A percentile compares a stretch with the other conserved stretches of the same genome.
phyloP scores from a whole-genome alignment of 331 rosid species.

The Quercus tomentella region DNA sequence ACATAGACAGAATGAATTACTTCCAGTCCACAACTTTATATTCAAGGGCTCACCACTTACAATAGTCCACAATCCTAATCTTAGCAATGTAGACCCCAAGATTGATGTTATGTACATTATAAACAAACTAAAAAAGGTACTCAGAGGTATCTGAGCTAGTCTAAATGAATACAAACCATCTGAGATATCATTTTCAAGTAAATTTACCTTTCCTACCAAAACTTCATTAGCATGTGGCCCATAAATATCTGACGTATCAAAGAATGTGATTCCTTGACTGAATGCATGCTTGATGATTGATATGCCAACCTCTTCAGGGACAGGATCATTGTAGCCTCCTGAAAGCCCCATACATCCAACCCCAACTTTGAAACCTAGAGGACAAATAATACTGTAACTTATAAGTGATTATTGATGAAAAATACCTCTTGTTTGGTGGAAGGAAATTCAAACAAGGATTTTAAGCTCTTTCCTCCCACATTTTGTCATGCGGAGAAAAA shows the following conservation, averaged over 20 bases:
- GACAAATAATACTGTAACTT: not conserved
- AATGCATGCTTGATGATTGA: conserved; percentile 56
- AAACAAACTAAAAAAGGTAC: not conserved
- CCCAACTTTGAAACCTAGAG: conserved; percentile 68
- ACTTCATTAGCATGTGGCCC: conserved; percentile 52
- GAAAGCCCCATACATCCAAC: conserved; percentile 66
- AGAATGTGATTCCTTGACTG: conserved; percentile 62
- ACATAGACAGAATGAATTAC: too few relatives aligned
- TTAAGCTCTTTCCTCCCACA: not conserved
- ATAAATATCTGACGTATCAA: conserved; percentile 62
- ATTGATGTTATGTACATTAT: too few relatives aligned
- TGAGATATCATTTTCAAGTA: not conserved
- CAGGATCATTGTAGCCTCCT: conserved; percentile 50
- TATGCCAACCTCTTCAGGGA: conserved; percentile 50
- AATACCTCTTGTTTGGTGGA: not conserved
- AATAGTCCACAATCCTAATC: too few relatives aligned
- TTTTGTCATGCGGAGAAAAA: too few relatives aligned
- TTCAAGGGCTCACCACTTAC: too few relatives aligned
- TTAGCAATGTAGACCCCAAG: too few relatives aligned
- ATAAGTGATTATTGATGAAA: not conserved
- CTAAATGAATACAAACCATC: not conserved
- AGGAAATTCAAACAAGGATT: not conserved
- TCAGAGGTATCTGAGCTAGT: not conserved
- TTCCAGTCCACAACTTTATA: too few relatives aligned
- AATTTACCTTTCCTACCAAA: conserved; percentile 65